These are phyloP conservation scores for Podaxis sp. DNA, from an alignment of 768 basidiomycete species.

Conservation along the genomic window DNA sequence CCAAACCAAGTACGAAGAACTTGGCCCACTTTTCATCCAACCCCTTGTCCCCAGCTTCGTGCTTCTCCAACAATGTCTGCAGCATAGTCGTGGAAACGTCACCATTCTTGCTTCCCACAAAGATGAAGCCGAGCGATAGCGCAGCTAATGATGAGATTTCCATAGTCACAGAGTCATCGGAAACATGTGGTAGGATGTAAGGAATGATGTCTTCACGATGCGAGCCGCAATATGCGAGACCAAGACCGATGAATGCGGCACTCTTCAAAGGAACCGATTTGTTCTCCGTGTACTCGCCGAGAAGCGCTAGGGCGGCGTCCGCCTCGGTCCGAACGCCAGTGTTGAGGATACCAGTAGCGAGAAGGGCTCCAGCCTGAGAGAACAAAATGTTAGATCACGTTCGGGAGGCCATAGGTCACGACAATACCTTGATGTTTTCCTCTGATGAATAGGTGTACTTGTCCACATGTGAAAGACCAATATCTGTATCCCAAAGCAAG, in stretches of 20 bases:
- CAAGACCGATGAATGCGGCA: slow-evolving; percentile 89
- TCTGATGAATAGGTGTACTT: slow-evolving; percentile 97
- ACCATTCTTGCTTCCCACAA: slow-evolving; percentile 92
- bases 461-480: slow-evolving; percentile 92
- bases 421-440: slow-evolving; percentile 85
- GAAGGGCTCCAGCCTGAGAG: slow-evolving; percentile 79
- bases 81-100: slow-evolving; percentile 88
- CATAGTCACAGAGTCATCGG: slow-evolving; percentile 82
- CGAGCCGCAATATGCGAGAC: slow-evolving; percentile 92
- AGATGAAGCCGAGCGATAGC: slow-evolving; percentile 90
- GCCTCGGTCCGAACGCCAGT: slow-evolving; percentile 88
- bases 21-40: slow-evolving; percentile 93
- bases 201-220: slow-evolving; percentile 82
- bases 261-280: slow-evolving; percentile 82
- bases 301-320: slow-evolving; percentile 87
- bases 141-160: slow-evolving; percentile 87
- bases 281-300: slow-evolving; percentile 88
- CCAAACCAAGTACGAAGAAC: slow-evolving; percentile 88
- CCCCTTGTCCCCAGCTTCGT: slow-evolving; percentile 60
- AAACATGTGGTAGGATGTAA: slow-evolving; percentile 77
- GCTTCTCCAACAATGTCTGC: slow-evolving; percentile 86
- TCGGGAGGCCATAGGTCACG: neutral
- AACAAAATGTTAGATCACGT: neutral
- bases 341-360: slow-evolving; percentile 93
- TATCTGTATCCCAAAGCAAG: slow-evolving; percentile 94